Evolutionary conservation across 768 basidiomycete species (phyloP), one percentile per base, ranked within the genome.

Genomic region (Suillus plorans): DNA sequence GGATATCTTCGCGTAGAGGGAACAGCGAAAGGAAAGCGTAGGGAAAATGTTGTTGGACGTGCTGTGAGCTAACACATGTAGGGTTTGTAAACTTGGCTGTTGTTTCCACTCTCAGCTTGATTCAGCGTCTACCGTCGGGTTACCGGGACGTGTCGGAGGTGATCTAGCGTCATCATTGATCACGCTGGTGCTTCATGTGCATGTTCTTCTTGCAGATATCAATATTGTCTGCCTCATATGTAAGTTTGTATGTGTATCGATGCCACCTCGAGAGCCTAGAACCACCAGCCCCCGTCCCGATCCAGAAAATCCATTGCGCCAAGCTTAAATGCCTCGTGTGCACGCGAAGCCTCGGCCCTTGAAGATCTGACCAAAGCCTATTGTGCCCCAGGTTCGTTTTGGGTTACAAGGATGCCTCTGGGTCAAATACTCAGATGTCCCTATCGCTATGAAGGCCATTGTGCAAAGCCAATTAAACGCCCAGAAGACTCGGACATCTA

Each of bases 341-440:
- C 16, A 25, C 8, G 25, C 8, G 25, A 28, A 8, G 7, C 16
- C 9, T 34, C 1, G 16, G 31, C 31, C 5, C 31, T 31, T 31
- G 5, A 31, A 31, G 31, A 31, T 5, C 28, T 28, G 5, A 50
- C 5, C 2, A 28, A n/a, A 44, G 13, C 25, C 3, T 65, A 60
- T 14, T 31, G 31, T 31, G 31, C 2, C 3, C 39, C 39, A 76
- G 75, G 52, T 69, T 70, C 55, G 68, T 71, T 1, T 65, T 80
- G 53, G 76, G 77, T 63, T 71, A 71, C 69, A 79, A 80, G 60
- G 70, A 69, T n/a, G 78, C 8, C 76, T 80, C 52, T 84, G 80
- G 80, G 70, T 86, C 58, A 83, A 85, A 64, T 83, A 80, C 65
- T 80, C 79, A 12, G 82, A 85, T 61, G 79, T 86, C 63, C 77